phyloP scores from a whole-genome alignment of 2,329 filamentous ascomycete genomes.

The Penicillium occitanis region DNA sequence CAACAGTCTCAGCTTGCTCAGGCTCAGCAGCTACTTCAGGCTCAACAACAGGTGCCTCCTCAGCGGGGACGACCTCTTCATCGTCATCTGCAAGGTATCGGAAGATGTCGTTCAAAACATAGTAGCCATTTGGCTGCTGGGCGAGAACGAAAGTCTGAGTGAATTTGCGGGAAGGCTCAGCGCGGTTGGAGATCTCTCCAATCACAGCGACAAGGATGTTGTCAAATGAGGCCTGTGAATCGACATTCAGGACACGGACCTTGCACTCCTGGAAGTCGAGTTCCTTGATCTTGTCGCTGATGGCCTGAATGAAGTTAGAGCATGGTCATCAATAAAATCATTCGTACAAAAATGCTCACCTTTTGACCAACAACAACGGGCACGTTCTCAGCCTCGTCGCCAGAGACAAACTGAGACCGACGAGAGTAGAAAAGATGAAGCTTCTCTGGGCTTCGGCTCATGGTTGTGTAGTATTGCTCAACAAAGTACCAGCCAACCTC shows the following conservation, averaged over 20 bases:
- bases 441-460: conserved; percentile 92
- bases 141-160: conserved; percentile 97
- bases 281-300: conserved; percentile 89
- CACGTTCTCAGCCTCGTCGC: conserved; percentile 84
- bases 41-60: conserved; percentile 32
- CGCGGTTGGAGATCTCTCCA: conserved; percentile 95
- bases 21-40: conserved; percentile 26
- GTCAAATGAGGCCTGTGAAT: conserved; percentile 86
- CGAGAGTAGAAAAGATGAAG: conserved; percentile 97
- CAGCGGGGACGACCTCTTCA: conserved; percentile 54
- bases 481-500: conserved; percentile 99
- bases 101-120: conserved; percentile 97
- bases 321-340: background rate
- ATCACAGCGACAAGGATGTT: conserved; percentile 98
- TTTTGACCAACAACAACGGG: conserved; percentile 82
- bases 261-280: conserved; percentile 97
- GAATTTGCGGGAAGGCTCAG: conserved; percentile 88
- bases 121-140: conserved; percentile 94
- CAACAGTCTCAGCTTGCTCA: conserved; percentile 25
- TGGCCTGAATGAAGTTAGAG: conserved; percentile 60
- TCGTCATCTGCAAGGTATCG: conserved; percentile 85
- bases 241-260: conserved; percentile 95
- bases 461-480: conserved; percentile 97
- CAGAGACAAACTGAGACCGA: conserved; percentile 90
- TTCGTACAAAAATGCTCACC: conserved; percentile 55